A percentile compares a stretch with the other conserved stretches of the same genome.
Evolutionary conservation across 2,329 filamentous ascomycete species (phyloP).

Genomic region (Penicillium thymicola): DNA sequence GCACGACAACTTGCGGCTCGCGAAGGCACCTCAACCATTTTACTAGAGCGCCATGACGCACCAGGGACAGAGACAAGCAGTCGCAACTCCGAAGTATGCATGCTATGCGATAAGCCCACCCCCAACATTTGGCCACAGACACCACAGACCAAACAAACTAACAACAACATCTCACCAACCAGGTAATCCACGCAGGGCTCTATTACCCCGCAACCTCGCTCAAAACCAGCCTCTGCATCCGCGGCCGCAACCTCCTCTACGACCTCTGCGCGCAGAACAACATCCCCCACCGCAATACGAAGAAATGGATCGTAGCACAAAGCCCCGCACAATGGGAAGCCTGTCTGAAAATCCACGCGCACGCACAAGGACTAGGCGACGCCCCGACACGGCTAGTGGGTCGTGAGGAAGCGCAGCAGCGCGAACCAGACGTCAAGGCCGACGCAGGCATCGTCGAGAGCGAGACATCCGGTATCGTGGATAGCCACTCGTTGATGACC

Average conservation of each 20-base stretch:
- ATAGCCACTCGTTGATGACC: constrained; percentile 81
- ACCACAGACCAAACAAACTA: neutral
- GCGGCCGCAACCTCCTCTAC: constrained; percentile 75
- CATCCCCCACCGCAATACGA: constrained; percentile 70
- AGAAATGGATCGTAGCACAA: constrained; percentile 96
- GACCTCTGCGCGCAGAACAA: constrained; percentile 64
- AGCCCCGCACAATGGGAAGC: constrained; percentile 65
- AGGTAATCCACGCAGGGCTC: constrained; percentile 91
- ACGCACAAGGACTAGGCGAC: constrained; percentile 56
- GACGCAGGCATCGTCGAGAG: constrained; percentile 74
- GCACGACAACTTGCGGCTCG: constrained; percentile 66
- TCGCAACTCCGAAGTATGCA: constrained; percentile 74
- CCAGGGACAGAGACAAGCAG: constrained; percentile 84
- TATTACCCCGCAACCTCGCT: constrained; percentile 77
- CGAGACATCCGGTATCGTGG: constrained; percentile 83
- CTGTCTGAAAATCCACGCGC: constrained; percentile 51
- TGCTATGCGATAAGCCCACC: neutral
- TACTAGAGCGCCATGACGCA: constrained; percentile 74
- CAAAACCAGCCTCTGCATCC: constrained; percentile 80
- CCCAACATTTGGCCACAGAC: neutral
- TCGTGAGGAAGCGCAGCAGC: constrained; percentile 55
- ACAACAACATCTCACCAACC: neutral
- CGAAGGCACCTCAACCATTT: constrained; percentile 62
- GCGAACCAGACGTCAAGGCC: constrained; percentile 75
- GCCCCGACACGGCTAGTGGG: constrained; percentile 67